Base-by-base conservation (phyloP, 306 rosid genomes). In the Lathyrus aphaca region DNA sequence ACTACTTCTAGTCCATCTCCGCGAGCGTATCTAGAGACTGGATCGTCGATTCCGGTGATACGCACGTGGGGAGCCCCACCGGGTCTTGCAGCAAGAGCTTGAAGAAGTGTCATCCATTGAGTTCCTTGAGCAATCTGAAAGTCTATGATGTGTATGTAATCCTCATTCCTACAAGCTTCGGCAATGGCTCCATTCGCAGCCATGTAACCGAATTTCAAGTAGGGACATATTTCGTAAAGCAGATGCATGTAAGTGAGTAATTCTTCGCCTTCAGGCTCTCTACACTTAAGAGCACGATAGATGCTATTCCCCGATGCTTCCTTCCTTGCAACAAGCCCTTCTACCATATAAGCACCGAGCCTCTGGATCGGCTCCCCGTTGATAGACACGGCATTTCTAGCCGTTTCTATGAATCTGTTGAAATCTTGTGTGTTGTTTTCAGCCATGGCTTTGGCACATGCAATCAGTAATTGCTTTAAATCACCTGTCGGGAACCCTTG, bases 141-240 rank as follows among this genome's bases (percentile, higher is more conserved):
- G 77, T 95, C 97, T 74, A 95, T 75, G 43, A 95, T 95, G 84
- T 95, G 99, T 70, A 95, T 83, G 50, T 68, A 83, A 42, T 95
- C 97, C 73, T 84, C 97, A 10, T 84, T 83, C 82, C 86, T 80
- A 82, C 95, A 91, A 8, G 96, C 97, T 49, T 91, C 96, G 9
- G 97, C 97, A 46, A 95, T 91, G 38, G 99, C 99, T 61, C 97
- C 97, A 23, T 95, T 95, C 30, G 97, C 99, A 72, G 97, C 97
- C 99, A 95, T 91, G 85, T 95, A 91, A 69, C 99, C 97, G 8
- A 95, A 95, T 72, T 95, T 95, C 13, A 95, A 74, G 79, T 95
- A 95, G 0, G 99, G 99, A 71, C 97, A 95, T 61, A 91, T 87
- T 77, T 95, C 99, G 19, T 79, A 95, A 74, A 95, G 82, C 16